Evolutionary conservation across 192 early-diverging fungal species (phyloP), one percentile per base, ranked within the genome.

Genomic region (Backusella mclennaniae): DNA sequence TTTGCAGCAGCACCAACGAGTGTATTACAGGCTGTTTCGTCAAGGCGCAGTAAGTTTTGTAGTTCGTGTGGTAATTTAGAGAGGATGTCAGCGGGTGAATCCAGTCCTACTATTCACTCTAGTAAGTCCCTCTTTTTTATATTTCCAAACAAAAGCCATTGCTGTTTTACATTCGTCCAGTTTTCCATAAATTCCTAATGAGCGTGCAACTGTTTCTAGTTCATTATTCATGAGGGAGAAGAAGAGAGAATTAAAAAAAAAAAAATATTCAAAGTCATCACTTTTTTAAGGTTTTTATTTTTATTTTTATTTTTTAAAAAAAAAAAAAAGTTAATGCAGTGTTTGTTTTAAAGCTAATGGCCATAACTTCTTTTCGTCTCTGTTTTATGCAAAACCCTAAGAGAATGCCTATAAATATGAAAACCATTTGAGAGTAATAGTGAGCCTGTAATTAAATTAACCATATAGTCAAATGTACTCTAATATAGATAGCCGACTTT

Each of bases 11-110:
- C 35, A n/a, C 12, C 3, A 39, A 72, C 38, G 11, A 78, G 63
- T 42, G n/a, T n/a, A 9, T 53, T 9, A 38, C 33, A 33, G 8
- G n/a, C 63, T 8, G 36, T 7, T 46, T 67, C 71, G 35, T 36
- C 49, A 12, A 73, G 38, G 14, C 44, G 39, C 3, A 78, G 26
- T 7, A 52, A 21, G 9, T 42, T 23, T 35, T 72, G 59, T 35
- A 78, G 15, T 31, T 78, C 71, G 0, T 73, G 33, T 12, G 35
- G 41, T 49, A 35, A 52, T 38, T 66, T 72, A 9, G 33, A 68
- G 15, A 78, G 33, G 4, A 73, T 59, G 17, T 73, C 77, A 26
- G 68, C 35, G 4, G 77, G 53, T 26, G 66, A 73, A 38, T 78
- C 77, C 41, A 78, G 26, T 35, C 77, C 63, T n/a, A 49, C 77